Evolutionary conservation across 2,329 filamentous ascomycete species (phyloP), one percentile per base, ranked within the genome.

Genomic region (Neophaeococcomyces mojaviensis): DNA sequence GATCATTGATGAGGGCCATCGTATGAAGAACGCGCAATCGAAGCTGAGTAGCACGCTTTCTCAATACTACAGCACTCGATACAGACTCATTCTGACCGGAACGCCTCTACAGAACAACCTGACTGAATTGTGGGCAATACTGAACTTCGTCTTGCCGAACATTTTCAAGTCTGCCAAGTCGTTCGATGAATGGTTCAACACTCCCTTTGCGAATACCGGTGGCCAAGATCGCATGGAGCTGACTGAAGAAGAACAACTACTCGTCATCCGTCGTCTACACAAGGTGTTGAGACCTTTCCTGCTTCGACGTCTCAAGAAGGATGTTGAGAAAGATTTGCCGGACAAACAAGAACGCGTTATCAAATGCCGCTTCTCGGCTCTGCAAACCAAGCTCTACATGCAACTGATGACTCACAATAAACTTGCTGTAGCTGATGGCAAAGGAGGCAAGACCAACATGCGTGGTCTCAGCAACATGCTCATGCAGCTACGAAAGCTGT

Each of bases 181-280:
- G 2, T 98, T 98, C 61, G 92, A 98, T 64, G 92, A 98, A 66
- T 98, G 92, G 92, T 98, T 98, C 80, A 98, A 97, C 64, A 98
- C 92, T 20, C 92, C 92, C 0, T 98, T 98, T 65, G 92, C 92
- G 57, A 98, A 98, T 64, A 98, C 92, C 4, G 92, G 92, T 67
- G 83, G 88, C 33, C 90, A 97, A 68, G 92, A 98, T 68, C 95
- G 92, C 74, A 98, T 98, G 86, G 90, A 97, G 62, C 75, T 98
- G 52, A 94, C 86, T 10, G 92, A 98, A 92, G 92, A 98, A 92
- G 92, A 98, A 68, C 88, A 95, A 64, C 80, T 98, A 67, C 84
- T 98, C 47, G 88, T 98, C 60, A 98, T 98, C 76, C 86, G 89
- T 63, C 90, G 92, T 74, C 76, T 98, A 50, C 92, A 98, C 71